Base-by-base conservation (phyloP, 192 early-diverging fungal species). In the Coemansia furcata region DNA sequence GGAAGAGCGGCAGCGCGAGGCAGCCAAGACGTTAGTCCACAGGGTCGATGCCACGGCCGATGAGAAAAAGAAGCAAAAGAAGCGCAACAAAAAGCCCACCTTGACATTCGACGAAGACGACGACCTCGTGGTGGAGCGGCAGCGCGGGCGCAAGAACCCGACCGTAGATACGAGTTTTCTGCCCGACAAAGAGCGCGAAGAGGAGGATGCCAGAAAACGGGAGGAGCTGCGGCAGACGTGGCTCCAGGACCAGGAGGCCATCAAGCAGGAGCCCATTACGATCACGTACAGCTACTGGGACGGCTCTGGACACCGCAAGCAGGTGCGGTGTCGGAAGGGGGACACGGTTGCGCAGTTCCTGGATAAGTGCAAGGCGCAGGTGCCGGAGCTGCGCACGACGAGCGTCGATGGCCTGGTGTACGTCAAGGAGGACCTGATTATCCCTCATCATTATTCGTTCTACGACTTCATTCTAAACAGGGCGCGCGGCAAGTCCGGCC, bases 231-330 rank as follows among this genome's bases (percentile, higher is more conserved):
- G 92, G 38, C 80, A 91, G 37, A 83, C 95, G 57, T 98, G 96
- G 96, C 69, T 95, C 8, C 71, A 61, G 52, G 87, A 89, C 59
- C 96, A 98, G 49, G 93, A 94, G 40, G 73, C 80, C 38, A 88
- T 93, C 64, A 97, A 98, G 83, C 86, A 88, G 47, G 91, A 98
- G 73, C 78, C 80, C 8, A 93, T 98, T 37, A 69, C 73, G 15
- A 90, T 98, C 58, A 95, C 94, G 17, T 98, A 97, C 72, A 91
- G 89, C 55, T 98, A 94, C 68, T 98, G 96, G 96, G 95, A 98
- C 71, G 96, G 96, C 17, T 86, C 89, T n/a, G 96, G 96, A 2
- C 96, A 98, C 65, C 92, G 96, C 40, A 90, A 89, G 33, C 78
- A 86, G 61, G 92, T 93, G 39, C 78, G 85, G 76, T 93, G 92